Evolutionary conservation across 192 early-diverging fungal species (phyloP).

Genomic region (Mortierella alpina): DNA sequence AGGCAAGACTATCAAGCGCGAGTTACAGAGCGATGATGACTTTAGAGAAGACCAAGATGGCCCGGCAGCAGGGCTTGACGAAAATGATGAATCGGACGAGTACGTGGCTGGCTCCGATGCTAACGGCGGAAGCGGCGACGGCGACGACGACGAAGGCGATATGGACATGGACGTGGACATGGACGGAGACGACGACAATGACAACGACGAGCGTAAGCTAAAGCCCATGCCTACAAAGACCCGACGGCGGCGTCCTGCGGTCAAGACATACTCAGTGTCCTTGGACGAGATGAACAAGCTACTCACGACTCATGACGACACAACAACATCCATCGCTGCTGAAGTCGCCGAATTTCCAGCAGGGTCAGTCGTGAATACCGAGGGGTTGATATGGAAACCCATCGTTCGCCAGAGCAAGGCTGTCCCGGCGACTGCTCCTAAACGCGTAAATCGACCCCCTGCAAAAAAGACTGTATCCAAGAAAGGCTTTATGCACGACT

Average conservation of each 20-base stretch:
- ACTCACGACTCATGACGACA: background rate
- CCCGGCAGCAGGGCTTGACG: background rate
- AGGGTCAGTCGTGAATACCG: too few relatives aligned
- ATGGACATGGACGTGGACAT: background rate
- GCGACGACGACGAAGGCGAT: conserved; percentile 17
- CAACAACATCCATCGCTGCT: background rate
- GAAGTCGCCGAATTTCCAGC: background rate
- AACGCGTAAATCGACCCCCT: background rate
- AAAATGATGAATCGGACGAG: conserved; percentile 40
- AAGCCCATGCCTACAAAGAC: background rate
- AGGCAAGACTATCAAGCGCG: background rate
- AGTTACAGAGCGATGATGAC: background rate
- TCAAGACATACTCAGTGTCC: conserved; percentile 9
- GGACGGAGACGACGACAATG: conserved; percentile 6
- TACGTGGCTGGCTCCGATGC: conserved; percentile 15
- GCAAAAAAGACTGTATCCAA: conserved; percentile 6
- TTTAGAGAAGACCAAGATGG: background rate
- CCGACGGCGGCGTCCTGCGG: conserved; percentile 8
- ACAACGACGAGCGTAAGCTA: background rate
- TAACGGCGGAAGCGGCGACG: conserved; percentile 4
- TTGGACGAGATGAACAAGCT: conserved; percentile 18
- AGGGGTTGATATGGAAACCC: too few relatives aligned
- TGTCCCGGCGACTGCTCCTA: background rate
- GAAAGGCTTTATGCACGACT: conserved; percentile 22
- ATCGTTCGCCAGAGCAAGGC: background rate